These are phyloP conservation scores for Hibiscus tridactylites DNA, from an alignment of 345 rosid species.

Conservation along the genomic window DNA sequence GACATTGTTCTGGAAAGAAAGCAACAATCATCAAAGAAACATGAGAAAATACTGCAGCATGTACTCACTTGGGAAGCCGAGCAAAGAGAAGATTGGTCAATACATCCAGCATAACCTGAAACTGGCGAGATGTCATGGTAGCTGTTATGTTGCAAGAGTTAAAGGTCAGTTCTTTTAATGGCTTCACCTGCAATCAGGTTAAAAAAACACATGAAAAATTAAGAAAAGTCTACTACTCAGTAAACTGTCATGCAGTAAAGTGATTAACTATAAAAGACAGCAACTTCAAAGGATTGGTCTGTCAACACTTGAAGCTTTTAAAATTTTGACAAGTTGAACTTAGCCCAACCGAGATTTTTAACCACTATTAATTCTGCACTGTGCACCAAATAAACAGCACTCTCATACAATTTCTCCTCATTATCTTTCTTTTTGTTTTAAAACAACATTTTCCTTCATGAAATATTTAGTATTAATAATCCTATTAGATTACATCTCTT, in stretches of 20 bases:
- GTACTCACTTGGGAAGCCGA: conserved; percentile 87
- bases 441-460: neutral
- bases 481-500: neutral
- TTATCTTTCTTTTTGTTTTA: neutral
- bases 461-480: neutral
- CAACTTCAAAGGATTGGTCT: neutral
- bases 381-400: neutral
- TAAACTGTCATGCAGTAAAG: neutral
- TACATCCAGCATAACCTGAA: conserved; percentile 96
- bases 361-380: neutral
- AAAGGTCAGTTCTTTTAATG: conserved; percentile 89
- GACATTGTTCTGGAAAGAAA: neutral
- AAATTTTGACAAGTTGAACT: neutral
- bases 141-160: conserved; percentile 80
- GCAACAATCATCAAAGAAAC: neutral
- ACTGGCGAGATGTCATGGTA: conserved; percentile 95
- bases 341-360: neutral
- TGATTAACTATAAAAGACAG: neutral
- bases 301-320: neutral
- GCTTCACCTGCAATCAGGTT: conserved; percentile 66
- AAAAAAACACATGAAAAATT: conserved; percentile 13
- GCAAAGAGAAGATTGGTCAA: conserved; percentile 97
- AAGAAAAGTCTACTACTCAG: neutral
- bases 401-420: neutral
- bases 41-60: conserved; percentile 9